These are phyloP conservation scores for Xylariales sp. DNA, from an alignment of 2,329 filamentous ascomycete genomes.

Conservation along the genomic window DNA sequence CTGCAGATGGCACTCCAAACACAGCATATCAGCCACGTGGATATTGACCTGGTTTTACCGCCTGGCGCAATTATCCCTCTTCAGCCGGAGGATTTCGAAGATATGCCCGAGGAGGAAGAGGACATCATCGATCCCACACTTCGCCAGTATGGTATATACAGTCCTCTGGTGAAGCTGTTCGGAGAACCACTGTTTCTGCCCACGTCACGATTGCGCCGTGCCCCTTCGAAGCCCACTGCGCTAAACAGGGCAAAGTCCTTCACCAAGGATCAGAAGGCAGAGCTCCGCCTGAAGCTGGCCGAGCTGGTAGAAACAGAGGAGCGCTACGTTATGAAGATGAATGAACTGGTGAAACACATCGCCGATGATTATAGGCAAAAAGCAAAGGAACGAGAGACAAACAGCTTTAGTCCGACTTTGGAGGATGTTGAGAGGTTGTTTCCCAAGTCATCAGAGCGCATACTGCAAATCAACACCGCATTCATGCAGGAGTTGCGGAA, in stretches of 20 bases:
- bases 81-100: slow-evolving; percentile 54
- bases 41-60: slow-evolving; percentile 83
- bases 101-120: slow-evolving; percentile 58
- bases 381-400: slow-evolving; percentile 51
- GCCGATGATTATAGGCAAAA: slow-evolving; percentile 75
- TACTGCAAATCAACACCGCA: slow-evolving; percentile 73
- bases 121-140: slow-evolving; percentile 60
- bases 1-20: slow-evolving; percentile 74
- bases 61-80: slow-evolving; percentile 68
- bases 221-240: slow-evolving; percentile 80
- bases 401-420: slow-evolving; percentile 67
- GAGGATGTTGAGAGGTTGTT: slow-evolving; percentile 74
- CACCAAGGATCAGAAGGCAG: slow-evolving; percentile 75
- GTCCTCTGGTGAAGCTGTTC: slow-evolving; percentile 70
- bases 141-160: slow-evolving; percentile 73
- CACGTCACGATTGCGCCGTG: slow-evolving; percentile 76
- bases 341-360: slow-evolving; percentile 76
- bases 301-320: slow-evolving; percentile 93
- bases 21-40: slow-evolving; percentile 78
- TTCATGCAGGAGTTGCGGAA: slow-evolving; percentile 75
- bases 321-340: slow-evolving; percentile 84
- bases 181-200: slow-evolving; percentile 84
- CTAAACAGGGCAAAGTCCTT: slow-evolving; percentile 76
- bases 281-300: slow-evolving; percentile 79
- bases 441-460: slow-evolving; percentile 72